These are phyloP conservation scores for Cutaneotrichosporon cavernicola DNA, from an alignment of 1,284 basidiomycete species.

Conservation along the genomic window DNA sequence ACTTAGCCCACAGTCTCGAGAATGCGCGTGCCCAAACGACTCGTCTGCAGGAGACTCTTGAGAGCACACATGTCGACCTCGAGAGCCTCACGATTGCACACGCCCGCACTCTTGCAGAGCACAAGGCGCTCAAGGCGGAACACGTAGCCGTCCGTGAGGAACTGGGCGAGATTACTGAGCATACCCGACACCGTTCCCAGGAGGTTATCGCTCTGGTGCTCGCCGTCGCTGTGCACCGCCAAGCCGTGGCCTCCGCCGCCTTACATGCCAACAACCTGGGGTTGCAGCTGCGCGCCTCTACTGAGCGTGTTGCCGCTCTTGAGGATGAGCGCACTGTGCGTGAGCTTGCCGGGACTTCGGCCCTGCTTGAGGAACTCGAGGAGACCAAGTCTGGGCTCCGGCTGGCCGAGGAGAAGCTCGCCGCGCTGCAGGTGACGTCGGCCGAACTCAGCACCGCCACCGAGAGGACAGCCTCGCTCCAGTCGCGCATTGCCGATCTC, in stretches of 20 bases:
- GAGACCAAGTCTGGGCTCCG: constrained; percentile 2
- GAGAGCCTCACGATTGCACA: constrained; percentile 8
- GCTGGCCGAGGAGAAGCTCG: constrained; percentile 6
- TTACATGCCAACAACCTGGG: background rate
- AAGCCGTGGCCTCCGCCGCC: constrained; percentile 1
- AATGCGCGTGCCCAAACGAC: background rate
- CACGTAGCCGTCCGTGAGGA: constrained; percentile 2
- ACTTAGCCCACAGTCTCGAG: background rate
- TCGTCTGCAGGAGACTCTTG: background rate
- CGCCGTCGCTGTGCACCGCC: constrained; percentile 17
- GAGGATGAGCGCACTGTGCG: constrained; percentile 14
- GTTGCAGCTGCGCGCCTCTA: background rate
- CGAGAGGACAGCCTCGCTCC: background rate
- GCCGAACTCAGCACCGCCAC: background rate
- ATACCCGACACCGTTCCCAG: background rate
- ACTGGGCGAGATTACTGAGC: background rate
- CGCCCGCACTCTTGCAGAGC: background rate
- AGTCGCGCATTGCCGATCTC: constrained; percentile 64
- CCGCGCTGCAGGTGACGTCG: background rate
- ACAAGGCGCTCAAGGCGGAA: constrained; percentile 1
- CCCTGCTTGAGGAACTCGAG: constrained; percentile 18
- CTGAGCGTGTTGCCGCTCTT: constrained; percentile 4
- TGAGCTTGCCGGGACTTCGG: background rate
- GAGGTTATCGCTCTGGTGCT: constrained; percentile 12
- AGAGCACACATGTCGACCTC: constrained; percentile 8